phyloP scores from a whole-genome alignment of 2,329 filamentous ascomycete species.

The Monascus ruber region DNA sequence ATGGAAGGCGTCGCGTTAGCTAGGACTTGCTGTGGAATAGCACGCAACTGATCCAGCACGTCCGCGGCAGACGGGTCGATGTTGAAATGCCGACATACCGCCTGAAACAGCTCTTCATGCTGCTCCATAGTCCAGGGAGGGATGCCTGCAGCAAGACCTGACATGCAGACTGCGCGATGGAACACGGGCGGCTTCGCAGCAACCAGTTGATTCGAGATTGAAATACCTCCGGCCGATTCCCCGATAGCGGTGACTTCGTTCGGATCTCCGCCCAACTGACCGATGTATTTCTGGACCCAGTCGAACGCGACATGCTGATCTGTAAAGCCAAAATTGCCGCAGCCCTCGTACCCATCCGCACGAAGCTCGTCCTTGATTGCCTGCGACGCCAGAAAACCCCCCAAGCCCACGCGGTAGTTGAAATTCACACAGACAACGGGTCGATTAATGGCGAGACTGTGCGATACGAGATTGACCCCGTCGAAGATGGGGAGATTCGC shows the following conservation, averaged over 20 bases:
- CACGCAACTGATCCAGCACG: constrained; percentile 9
- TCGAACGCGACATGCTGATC: constrained; percentile 21
- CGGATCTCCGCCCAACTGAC: constrained; percentile 21
- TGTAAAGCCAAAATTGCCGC: constrained; percentile 30
- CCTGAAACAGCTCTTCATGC: constrained; percentile 11
- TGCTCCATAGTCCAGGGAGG: constrained; percentile 12
- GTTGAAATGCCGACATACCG: constrained; percentile 10
- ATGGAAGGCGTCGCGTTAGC: constrained; percentile 13
- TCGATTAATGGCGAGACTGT: constrained; percentile 7
- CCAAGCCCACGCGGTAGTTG: constrained; percentile 16
- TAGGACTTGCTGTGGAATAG: constrained; percentile 12
- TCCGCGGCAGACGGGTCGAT: constrained; percentile 7
- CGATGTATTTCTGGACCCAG: constrained; percentile 25
- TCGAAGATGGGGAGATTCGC: constrained; percentile 16
- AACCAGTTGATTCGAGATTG: constrained; percentile 14
- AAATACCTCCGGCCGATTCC: constrained; percentile 17
- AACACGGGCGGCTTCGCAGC: constrained; percentile 10
- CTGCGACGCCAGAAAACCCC: constrained; percentile 12
- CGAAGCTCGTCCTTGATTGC: constrained; percentile 8
- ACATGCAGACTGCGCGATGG: constrained; percentile 15
- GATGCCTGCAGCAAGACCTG: constrained; percentile 11
- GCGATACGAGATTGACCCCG: constrained; percentile 13
- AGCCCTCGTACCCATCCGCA: constrained; percentile 9
- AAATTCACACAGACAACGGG: constrained; percentile 15
- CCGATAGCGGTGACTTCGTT: constrained; percentile 18